Evolutionary conservation across 345 rosid species (phyloP).

Genomic region (Salix exigua): DNA sequence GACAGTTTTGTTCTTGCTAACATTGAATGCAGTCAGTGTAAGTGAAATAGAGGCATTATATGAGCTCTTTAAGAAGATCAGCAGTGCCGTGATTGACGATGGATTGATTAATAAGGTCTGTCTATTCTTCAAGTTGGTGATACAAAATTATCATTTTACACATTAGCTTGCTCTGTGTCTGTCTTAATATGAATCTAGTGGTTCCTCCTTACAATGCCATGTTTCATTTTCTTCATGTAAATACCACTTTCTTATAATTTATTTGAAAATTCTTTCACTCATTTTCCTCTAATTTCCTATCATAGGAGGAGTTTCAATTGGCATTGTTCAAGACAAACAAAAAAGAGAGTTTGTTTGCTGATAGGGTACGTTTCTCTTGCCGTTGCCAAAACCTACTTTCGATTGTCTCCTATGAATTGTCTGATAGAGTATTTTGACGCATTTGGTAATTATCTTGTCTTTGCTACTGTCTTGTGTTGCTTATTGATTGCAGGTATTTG

Average conservation of each 20-base stretch:
- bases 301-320: constrained; percentile 94
- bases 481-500: constrained; percentile 66
- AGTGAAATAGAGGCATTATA: constrained; percentile 99
- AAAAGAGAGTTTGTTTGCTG: constrained; percentile 98
- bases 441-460: background rate
- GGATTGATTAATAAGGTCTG: constrained; percentile 92
- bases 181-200: constrained; percentile 5
- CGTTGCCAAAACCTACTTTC: background rate
- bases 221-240: background rate
- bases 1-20: constrained; percentile 14
- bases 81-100: constrained; percentile 98
- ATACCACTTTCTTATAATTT: constrained; percentile 14
- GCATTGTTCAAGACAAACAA: constrained; percentile 96
- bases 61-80: constrained; percentile 96
- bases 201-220: background rate
- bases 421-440: background rate
- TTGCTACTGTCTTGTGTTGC: background rate
- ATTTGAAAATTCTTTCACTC: background rate
- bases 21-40: constrained; percentile 71
- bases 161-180: background rate
- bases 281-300: constrained; percentile 8
- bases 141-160: background rate
- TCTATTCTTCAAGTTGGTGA: background rate
- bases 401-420: background rate
- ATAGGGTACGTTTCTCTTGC: constrained; percentile 53